Conservation (phyloP, 164 flowering plant genomes). For the Stephania japonica region DNA sequence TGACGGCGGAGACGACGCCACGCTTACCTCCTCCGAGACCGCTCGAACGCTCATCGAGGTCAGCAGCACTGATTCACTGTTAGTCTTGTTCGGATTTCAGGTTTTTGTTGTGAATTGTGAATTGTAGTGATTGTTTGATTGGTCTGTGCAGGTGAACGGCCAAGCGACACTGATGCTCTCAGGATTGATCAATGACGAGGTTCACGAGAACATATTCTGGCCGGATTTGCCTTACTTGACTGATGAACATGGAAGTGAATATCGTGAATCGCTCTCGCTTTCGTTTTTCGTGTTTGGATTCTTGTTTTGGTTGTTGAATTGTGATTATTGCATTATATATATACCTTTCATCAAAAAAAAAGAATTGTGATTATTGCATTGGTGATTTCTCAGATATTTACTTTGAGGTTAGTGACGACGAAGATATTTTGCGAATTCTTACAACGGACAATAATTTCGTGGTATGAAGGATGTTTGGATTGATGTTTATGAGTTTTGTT, state of each 20-base stretch:
- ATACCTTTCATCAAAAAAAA: no score
- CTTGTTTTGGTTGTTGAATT: background rate
- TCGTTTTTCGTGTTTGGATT: background rate
- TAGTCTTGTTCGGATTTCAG: no score
- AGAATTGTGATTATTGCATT: no score
- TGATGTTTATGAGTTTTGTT: background rate
- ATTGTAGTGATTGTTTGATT: no score
- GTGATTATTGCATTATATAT: no score
- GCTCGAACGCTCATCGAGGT: conserved; percentile 78
- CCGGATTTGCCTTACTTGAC: conserved; percentile 83
- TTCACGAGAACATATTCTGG: conserved; percentile 75
- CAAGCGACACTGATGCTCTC: conserved; percentile 81
- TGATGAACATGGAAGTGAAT: conserved; percentile 93
- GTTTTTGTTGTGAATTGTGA: no score
- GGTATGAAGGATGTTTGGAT: conserved; percentile 36
- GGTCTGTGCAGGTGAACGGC: conserved; percentile 52
- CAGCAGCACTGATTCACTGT: no score
- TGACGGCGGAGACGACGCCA: conserved; percentile 33
- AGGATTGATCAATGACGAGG: conserved; percentile 45
- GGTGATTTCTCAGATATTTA: conserved; percentile 52
- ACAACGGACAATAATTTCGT: conserved; percentile 64
- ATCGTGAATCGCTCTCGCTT: background rate
- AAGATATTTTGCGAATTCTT: conserved; percentile 61
- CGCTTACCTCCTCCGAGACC: conserved; percentile 58
- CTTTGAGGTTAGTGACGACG: conserved; percentile 68